These are phyloP conservation scores for Chamaecrista fasciculata DNA, from an alignment of 306 rosid genomes.

Conservation along the genomic window DNA sequence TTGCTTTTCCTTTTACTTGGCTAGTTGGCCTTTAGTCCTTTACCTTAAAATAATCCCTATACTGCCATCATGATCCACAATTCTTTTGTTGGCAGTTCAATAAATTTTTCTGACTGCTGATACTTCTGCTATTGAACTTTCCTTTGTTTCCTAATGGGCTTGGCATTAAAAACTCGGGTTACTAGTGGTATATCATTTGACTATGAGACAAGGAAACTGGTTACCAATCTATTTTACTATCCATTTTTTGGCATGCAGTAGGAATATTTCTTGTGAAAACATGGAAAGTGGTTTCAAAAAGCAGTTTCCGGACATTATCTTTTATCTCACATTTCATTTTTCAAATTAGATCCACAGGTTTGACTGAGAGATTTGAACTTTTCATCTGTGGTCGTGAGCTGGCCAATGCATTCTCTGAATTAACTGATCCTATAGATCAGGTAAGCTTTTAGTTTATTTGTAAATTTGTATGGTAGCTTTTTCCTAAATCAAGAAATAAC, in stretches of 20 bases:
- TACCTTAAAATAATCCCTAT: neutral
- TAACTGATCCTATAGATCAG: constrained; percentile 98
- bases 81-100: neutral
- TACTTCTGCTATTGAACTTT: neutral
- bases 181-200: neutral
- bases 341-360: constrained; percentile 61
- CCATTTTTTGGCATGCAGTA: constrained; percentile 7
- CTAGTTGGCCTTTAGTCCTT: too few relatives aligned
- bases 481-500: neutral
- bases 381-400: constrained; percentile 96
- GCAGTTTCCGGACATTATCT: constrained; percentile 15
- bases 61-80: neutral
- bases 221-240: neutral
- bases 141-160: neutral
- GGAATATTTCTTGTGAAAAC: neutral
- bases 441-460: constrained; percentile 43
- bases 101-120: neutral
- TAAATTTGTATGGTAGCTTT: neutral
- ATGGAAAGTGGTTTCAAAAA: constrained; percentile 11
- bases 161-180: constrained; percentile 2
- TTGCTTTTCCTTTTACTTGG: constrained; percentile 7
- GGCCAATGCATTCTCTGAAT: constrained; percentile 95
- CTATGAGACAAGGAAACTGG: neutral
- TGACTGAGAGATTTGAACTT: constrained; percentile 95
- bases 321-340: constrained; percentile 33